phyloP scores from a whole-genome alignment of 768 basidiomycete genomes.

The Gelatoporia subvermispora region DNA sequence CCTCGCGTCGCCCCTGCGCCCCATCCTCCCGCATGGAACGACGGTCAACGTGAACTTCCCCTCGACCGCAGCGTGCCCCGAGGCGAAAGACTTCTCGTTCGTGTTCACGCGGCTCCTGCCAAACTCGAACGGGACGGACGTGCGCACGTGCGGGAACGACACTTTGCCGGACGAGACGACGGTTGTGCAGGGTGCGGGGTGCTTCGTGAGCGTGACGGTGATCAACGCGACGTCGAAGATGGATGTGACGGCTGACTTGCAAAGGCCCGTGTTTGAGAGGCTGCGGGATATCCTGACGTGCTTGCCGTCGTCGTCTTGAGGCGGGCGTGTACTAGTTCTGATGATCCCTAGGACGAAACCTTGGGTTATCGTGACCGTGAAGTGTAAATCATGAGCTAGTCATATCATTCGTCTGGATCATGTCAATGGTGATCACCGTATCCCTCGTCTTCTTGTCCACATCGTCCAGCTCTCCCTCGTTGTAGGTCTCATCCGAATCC shows the following conservation, averaged over 20 bases:
- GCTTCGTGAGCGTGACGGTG: slow-evolving; percentile 38
- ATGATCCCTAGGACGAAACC: too few relatives aligned
- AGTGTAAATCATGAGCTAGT: too few relatives aligned
- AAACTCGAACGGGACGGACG: slow-evolving; percentile 31
- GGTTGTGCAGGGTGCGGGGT: slow-evolving; percentile 32
- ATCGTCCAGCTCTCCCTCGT: not conserved
- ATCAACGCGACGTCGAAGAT: slow-evolving; percentile 36
- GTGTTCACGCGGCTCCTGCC: slow-evolving; percentile 38
- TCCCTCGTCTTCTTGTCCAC: not conserved
- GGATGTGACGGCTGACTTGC: slow-evolving; percentile 39
- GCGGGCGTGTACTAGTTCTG: too few relatives aligned
- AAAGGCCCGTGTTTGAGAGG: slow-evolving; percentile 34
- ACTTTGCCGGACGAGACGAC: slow-evolving; percentile 39
- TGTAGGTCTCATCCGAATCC: slow-evolving; percentile 6
- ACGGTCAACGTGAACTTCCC: slow-evolving; percentile 51
- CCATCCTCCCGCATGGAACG: slow-evolving; percentile 37
- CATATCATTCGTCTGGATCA: too few relatives aligned
- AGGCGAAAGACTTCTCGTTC: slow-evolving; percentile 35
- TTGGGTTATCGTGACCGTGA: too few relatives aligned
- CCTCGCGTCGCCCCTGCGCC: slow-evolving; percentile 14
- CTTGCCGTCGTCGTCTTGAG: too few relatives aligned
- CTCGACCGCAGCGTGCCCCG: slow-evolving; percentile 26
- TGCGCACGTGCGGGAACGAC: slow-evolving; percentile 39
- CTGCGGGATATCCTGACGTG: slow-evolving; percentile 23
- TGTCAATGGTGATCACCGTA: too few relatives aligned